Percentiles rank a stretch among this genome's conserved stretches.
Evolutionary conservation across 352 stramenopile genomes (phyloP).

Genomic region (Globisporangium solare): DNA sequence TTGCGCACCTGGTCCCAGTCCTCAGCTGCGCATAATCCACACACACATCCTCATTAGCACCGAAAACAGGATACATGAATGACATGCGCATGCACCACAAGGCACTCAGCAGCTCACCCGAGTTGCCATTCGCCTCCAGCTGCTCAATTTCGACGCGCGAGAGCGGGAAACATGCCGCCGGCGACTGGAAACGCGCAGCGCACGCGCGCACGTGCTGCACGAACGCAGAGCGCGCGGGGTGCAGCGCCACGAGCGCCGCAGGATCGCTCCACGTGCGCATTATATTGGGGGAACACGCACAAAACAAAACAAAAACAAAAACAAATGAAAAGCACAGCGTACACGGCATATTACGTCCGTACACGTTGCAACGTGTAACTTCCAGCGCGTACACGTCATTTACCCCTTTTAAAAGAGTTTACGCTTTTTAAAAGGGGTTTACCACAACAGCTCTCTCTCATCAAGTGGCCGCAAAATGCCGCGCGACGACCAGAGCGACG

Average conservation of each 20-base stretch:
- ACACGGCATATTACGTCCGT: too few species aligned
- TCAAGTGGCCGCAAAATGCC: too few species aligned
- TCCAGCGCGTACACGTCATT: too few species aligned
- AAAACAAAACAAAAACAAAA: too few species aligned
- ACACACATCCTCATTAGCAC: background rate
- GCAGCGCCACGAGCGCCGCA: slow-evolving; percentile 2
- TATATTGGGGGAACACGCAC: too few species aligned
- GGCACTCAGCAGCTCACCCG: background rate
- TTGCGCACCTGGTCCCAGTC: slow-evolving; percentile 59
- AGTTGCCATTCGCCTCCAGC: slow-evolving; percentile 56
- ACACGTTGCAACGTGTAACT: too few species aligned
- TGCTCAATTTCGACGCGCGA: slow-evolving; percentile 37
- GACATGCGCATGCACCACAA: background rate
- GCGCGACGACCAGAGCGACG: too few species aligned
- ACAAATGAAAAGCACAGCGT: too few species aligned
- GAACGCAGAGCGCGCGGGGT: slow-evolving; percentile 1
- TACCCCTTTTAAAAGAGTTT: too few species aligned
- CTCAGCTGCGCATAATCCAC: slow-evolving; percentile 30
- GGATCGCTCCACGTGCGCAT: slow-evolving; percentile 3
- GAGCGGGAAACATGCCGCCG: slow-evolving; percentile 32
- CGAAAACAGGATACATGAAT: slow-evolving; percentile 1
- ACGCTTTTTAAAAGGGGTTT: too few species aligned
- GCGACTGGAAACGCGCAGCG: background rate
- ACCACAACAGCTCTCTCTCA: too few species aligned
- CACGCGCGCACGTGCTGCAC: slow-evolving; percentile 9